A percentile compares a stretch with the other conserved stretches of the same genome.
Conservation (phyloP, 2,329 filamentous ascomycete genomes). For the Xylaria multiplex region DNA sequence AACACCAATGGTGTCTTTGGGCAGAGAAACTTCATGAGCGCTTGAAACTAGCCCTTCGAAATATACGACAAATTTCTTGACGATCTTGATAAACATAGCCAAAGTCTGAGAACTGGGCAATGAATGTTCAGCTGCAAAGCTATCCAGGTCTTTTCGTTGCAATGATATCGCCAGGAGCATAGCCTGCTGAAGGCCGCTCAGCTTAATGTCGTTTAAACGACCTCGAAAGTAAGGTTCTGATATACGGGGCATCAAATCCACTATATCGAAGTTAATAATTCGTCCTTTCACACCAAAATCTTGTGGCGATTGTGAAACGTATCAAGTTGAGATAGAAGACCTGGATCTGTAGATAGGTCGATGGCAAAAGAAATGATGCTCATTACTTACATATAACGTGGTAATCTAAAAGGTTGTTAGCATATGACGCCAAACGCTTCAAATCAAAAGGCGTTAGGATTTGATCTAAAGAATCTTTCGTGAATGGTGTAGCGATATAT, state of each 20-base stretch:
- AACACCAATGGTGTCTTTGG: conserved; percentile 67
- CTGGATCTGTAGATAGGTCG: not conserved
- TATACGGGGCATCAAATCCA: conserved; percentile 88
- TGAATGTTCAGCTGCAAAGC: conserved; percentile 79
- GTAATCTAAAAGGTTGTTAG: conserved; percentile 97
- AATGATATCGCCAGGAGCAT: conserved; percentile 91
- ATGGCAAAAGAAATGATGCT: not conserved
- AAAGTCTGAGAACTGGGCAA: conserved; percentile 82
- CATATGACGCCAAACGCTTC: conserved; percentile 93
- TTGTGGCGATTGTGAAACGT: not conserved
- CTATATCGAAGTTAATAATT: conserved; percentile 23
- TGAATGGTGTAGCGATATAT: conserved; percentile 65
- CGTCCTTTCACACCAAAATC: not conserved
- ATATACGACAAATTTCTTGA: conserved; percentile 84
- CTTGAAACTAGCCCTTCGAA: conserved; percentile 80
- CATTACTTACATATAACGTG: conserved; percentile 75
- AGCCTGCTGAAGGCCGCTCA: conserved; percentile 85
- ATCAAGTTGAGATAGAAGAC: not conserved
- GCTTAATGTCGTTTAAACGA: conserved; percentile 72
- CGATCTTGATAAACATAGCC: conserved; percentile 97
- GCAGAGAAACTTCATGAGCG: conserved; percentile 75
- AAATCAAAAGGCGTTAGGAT: conserved; percentile 90
- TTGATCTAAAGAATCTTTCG: conserved; percentile 79
- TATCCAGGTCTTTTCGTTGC: conserved; percentile 87
- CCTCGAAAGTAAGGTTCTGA: conserved; percentile 87